phyloP scores from a whole-genome alignment of 805 yeast genomes.

The Priceomyces fermenticarens region DNA sequence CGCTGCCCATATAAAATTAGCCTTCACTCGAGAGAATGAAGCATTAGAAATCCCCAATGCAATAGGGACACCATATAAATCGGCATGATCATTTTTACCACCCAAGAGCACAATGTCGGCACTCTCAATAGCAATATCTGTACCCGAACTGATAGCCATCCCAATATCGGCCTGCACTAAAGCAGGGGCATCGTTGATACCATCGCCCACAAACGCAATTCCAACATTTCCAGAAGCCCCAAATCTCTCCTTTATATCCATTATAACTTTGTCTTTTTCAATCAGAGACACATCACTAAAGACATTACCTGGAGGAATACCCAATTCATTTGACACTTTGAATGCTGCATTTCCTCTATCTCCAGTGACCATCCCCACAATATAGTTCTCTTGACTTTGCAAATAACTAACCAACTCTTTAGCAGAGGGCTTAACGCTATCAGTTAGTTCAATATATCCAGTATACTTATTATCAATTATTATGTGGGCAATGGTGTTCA shows the following conservation, averaged over 20 bases:
- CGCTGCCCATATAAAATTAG: conserved; percentile 85
- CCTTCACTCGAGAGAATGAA: conserved; percentile 70
- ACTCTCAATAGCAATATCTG: conserved; percentile 96
- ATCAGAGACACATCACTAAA: conserved; percentile 76
- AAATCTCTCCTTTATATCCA: conserved; percentile 47
- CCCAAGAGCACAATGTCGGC: conserved; percentile 84
- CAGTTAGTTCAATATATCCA: conserved; percentile 69
- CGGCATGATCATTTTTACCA: conserved; percentile 18
- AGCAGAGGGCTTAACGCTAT: conserved; percentile 66
- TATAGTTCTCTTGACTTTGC: conserved; percentile 44
- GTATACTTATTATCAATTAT: conserved; percentile 53
- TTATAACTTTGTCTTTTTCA: conserved; percentile 69
- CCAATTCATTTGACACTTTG: conserved; percentile 62
- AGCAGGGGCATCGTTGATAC: conserved; percentile 97
- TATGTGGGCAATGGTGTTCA: conserved; percentile 52
- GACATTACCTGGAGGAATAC: conserved; percentile 60
- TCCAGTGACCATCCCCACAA: conserved; percentile 88
- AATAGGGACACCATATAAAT: conserved; percentile 49
- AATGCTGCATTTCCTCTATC: conserved; percentile 66
- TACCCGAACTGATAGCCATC: conserved; percentile 86
- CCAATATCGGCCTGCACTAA: conserved; percentile 86
- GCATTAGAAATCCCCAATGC: conserved; percentile 66
- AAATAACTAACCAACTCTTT: conserved; percentile 56
- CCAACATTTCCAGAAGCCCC: conserved; percentile 30
- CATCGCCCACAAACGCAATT: conserved; percentile 94